Evolutionary conservation across 805 yeast genomes (phyloP).

Genomic region (Nakazawaea ishiwadae): DNA sequence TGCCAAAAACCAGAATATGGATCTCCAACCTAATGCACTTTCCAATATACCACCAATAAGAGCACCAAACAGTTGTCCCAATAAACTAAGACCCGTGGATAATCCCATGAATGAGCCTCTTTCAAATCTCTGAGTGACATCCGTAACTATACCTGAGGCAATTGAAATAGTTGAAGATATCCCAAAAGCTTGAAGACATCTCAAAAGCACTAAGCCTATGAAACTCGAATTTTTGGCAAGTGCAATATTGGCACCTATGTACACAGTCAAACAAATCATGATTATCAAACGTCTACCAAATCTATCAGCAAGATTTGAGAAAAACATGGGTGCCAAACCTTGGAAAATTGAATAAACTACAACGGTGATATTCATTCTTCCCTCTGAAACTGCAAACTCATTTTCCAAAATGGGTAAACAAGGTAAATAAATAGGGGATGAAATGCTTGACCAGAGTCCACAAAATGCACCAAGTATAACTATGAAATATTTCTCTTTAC

Average conservation of each 20-base stretch:
- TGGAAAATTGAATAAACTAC: slow-evolving; percentile 75
- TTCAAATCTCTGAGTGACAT: slow-evolving; percentile 56
- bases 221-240: slow-evolving; percentile 55
- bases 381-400: slow-evolving; percentile 51
- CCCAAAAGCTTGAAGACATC: slow-evolving; percentile 76
- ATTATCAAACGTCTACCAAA: slow-evolving; percentile 71
- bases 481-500: slow-evolving; percentile 32
- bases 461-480: slow-evolving; percentile 34
- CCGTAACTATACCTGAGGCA: slow-evolving; percentile 68
- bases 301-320: slow-evolving; percentile 65
- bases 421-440: slow-evolving; percentile 79
- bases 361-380: slow-evolving; percentile 62
- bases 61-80: slow-evolving; percentile 80
- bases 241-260: slow-evolving; percentile 59
- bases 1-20: slow-evolving; percentile 72
- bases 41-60: slow-evolving; percentile 56
- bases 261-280: slow-evolving; percentile 48
- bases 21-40: slow-evolving; percentile 62
- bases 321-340: slow-evolving; percentile 68
- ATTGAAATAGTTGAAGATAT: slow-evolving; percentile 74
- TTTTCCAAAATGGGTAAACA: slow-evolving; percentile 56
- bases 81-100: slow-evolving; percentile 55
- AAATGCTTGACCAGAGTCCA: slow-evolving; percentile 61
- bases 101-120: slow-evolving; percentile 72
- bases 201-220: slow-evolving; percentile 56